Base-by-base conservation (phyloP, 2,329 filamentous ascomycete genomes). In the Epichloe festucae region DNA sequence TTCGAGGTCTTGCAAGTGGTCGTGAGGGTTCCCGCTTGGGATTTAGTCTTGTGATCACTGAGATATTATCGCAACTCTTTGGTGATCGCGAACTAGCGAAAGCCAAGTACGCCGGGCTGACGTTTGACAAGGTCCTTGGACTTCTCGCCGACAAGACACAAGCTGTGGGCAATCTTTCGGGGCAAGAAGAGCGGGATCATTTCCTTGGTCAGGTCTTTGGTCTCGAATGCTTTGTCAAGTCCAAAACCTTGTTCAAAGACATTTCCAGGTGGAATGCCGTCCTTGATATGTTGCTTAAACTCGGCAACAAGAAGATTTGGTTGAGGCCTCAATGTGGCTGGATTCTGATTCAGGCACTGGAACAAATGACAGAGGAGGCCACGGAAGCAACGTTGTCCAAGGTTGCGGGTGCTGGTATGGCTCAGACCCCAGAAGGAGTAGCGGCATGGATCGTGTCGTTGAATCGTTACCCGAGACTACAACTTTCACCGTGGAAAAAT, bases 11-110 rank as follows among this genome's bases (percentile, higher is more conserved):
- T 17, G 89, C 90, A 55, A 96, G 89, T 65, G 85, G 89, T 51
- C 83, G 89, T 52, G 95, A 95, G 70, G 88, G 87, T 12, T 89
- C 91, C 17, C 79, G 93, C 27, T 72, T 93, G 48, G 93, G 93
- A 3, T 96, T 95, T 65, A 95, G 89, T 50, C 76, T 96, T 51
- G 91, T 91, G 0, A 71, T 97, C 58, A 85, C 89, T 0, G 90
- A 96, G 67, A 71, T 94, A 8, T 65, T 95, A 44, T 75, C 79
- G 4, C 81, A 91, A 61, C 69, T 90, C 5, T 86, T 85, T 60
- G 79, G 79, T 1, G 59, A 71, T 14, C 67, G 72, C 41, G 61
- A 70, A 6, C 62, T 76, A 15, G 66, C 68, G 10, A 60, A 67
- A 34, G 63, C 70, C 6, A 76, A 72, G 56, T 84, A 81, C 57